Evolutionary conservation across 202 grass and related monocot genomes (phyloP).

Genomic region (Eragrostis tef): DNA sequence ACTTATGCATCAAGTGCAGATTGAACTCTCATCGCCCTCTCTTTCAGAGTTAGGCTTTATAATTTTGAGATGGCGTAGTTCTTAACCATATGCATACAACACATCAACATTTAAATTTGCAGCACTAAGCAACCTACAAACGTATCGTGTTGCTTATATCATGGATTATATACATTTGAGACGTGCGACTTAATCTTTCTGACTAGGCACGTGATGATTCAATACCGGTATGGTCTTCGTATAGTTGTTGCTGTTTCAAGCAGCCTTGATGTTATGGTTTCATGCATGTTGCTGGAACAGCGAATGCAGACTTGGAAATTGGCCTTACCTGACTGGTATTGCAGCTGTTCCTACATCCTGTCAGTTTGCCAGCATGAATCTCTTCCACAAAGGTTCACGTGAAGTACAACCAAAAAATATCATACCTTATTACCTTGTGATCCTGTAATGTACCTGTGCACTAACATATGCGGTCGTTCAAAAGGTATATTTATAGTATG

Average conservation of each 20-base stretch:
- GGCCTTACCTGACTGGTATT: neutral
- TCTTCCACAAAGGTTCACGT: neutral
- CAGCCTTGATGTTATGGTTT: neutral
- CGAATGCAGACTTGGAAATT: neutral
- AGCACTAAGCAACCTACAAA: neutral
- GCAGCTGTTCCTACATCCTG: neutral
- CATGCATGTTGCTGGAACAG: slow-evolving; percentile 11
- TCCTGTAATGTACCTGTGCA: neutral
- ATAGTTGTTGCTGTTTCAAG: neutral
- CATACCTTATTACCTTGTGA: neutral
- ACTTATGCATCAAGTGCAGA: neutral
- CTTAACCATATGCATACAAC: neutral
- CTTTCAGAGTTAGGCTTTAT: neutral
- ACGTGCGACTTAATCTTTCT: neutral
- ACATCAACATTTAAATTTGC: neutral
- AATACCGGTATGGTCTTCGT: no score
- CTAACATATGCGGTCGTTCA: neutral
- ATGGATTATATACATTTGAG: neutral
- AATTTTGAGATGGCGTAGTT: slow-evolving; percentile 20
- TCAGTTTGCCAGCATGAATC: neutral
- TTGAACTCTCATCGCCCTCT: neutral
- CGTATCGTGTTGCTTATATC: neutral
- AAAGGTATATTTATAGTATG: neutral
- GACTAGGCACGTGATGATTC: neutral
- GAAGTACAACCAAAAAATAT: neutral